phyloP scores from a whole-genome alignment of 441 rosid genomes.

The Pelargonium australe region DNA sequence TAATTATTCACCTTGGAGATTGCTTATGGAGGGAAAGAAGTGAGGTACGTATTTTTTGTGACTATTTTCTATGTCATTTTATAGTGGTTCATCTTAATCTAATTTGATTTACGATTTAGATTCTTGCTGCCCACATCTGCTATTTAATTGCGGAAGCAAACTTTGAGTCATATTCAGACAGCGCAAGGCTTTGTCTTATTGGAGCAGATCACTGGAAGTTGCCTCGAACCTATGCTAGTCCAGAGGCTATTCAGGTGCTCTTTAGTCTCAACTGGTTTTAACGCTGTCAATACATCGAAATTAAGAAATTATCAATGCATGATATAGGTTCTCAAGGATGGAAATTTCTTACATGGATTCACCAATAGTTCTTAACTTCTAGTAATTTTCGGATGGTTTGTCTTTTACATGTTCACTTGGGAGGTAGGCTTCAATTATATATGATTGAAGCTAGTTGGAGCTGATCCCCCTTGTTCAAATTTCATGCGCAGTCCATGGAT shows the following conservation, averaged over 20 bases:
- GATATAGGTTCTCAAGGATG: background rate
- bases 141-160: conserved; percentile 90
- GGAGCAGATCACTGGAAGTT: conserved; percentile 95
- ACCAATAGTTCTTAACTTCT: background rate
- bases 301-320: background rate
- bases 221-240: conserved; percentile 86
- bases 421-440: background rate
- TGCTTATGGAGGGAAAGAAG: conserved; percentile 94
- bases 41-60: conserved; percentile 50
- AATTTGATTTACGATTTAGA: conserved; percentile 38
- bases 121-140: conserved; percentile 88
- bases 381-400: background rate
- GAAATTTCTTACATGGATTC: background rate
- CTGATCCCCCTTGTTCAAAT: no score
- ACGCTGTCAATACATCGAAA: background rate
- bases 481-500: no score
- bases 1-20: conserved; percentile 94
- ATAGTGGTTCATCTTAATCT: conserved; percentile 20
- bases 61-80: conserved; percentile 6
- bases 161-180: conserved; percentile 89
- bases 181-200: conserved; percentile 84
- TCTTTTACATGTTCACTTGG: background rate
- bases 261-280: conserved; percentile 9
- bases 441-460: background rate
- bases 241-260: conserved; percentile 91